A percentile compares a stretch with the other conserved stretches of the same genome.
Conservation (phyloP, 805 yeast genomes). For the Phaffomyces thermotolerans region DNA sequence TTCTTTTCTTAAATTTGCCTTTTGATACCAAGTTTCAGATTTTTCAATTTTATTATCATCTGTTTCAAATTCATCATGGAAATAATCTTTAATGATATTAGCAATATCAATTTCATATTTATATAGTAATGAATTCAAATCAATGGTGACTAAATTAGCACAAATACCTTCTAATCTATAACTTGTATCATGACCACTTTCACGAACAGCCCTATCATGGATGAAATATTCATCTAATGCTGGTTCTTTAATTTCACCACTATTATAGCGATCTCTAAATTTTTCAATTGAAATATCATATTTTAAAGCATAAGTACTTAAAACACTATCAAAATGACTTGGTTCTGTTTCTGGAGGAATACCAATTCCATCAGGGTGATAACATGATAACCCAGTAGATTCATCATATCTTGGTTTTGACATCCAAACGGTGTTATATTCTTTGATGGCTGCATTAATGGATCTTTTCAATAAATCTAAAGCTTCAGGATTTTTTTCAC, state of each 20-base stretch:
- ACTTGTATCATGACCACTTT: conserved; percentile 93
- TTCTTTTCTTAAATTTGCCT: conserved; percentile 47
- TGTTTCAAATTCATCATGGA: conserved; percentile 40
- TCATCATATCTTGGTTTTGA: conserved; percentile 65
- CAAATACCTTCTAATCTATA: conserved; percentile 86
- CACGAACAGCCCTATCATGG: conserved; percentile 93
- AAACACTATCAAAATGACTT: conserved; percentile 70
- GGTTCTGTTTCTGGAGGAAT: conserved; percentile 96
- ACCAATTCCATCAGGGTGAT: conserved; percentile 87
- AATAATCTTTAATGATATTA: conserved; percentile 45
- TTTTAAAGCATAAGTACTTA: conserved; percentile 62
- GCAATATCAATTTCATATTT: conserved; percentile 89
- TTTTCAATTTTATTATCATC: conserved; percentile 35
- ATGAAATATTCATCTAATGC: conserved; percentile 80
- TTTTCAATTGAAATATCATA: conserved; percentile 49
- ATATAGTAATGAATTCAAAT: conserved; percentile 76
- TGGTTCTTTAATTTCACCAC: conserved; percentile 61
- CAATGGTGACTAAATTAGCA: conserved; percentile 86
- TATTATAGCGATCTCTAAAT: conserved; percentile 64
- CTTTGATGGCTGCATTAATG: conserved; percentile 73
- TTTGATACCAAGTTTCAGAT: conserved; percentile 52
- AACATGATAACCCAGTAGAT: conserved; percentile 75
- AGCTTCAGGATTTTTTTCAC: conserved; percentile 40
- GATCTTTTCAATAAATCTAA: conserved; percentile 59
- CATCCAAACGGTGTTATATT: conserved; percentile 78